Evolutionary conservation across 2,329 filamentous ascomycete genomes (phyloP).

Genomic region (Westerdykella ornata): DNA sequence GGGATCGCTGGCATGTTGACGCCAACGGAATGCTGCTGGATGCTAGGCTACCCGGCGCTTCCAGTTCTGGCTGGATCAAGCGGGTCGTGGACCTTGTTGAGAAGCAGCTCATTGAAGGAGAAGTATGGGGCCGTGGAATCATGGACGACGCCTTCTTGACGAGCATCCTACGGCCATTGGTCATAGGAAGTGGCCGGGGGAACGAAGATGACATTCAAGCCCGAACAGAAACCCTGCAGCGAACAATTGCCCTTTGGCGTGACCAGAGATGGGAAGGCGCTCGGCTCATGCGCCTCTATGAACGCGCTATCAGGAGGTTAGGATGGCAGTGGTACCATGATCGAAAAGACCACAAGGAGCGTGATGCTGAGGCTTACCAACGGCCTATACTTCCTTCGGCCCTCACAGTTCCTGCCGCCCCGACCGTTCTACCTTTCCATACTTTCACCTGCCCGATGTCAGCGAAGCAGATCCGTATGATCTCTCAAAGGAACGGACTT

Average conservation of each 20-base stretch:
- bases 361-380: constrained; percentile 55
- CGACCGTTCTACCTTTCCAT: constrained; percentile 93
- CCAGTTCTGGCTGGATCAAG: constrained; percentile 73
- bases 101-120: constrained; percentile 79
- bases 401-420: constrained; percentile 75
- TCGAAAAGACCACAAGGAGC: constrained; percentile 58
- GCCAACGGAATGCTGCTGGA: constrained; percentile 76
- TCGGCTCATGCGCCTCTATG: constrained; percentile 71
- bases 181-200: constrained; percentile 24
- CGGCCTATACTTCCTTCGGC: constrained; percentile 66
- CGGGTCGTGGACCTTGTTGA: constrained; percentile 86
- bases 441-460: constrained; percentile 94
- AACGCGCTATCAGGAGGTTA: constrained; percentile 71
- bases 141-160: constrained; percentile 45
- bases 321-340: constrained; percentile 87
- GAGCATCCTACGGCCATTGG: constrained; percentile 43
- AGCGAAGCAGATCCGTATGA: constrained; percentile 83
- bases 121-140: constrained; percentile 72
- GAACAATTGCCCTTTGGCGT: constrained; percentile 50
- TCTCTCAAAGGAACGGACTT: constrained; percentile 89
- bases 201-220: constrained; percentile 29
- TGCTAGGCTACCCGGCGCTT: constrained; percentile 53
- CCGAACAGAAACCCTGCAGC: constrained; percentile 34
- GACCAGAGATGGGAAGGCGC: constrained; percentile 83
- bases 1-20: constrained; percentile 91